These are phyloP conservation scores for Thelonectria blattea DNA, from an alignment of 2,329 filamentous ascomycete genomes.

Conservation along the genomic window DNA sequence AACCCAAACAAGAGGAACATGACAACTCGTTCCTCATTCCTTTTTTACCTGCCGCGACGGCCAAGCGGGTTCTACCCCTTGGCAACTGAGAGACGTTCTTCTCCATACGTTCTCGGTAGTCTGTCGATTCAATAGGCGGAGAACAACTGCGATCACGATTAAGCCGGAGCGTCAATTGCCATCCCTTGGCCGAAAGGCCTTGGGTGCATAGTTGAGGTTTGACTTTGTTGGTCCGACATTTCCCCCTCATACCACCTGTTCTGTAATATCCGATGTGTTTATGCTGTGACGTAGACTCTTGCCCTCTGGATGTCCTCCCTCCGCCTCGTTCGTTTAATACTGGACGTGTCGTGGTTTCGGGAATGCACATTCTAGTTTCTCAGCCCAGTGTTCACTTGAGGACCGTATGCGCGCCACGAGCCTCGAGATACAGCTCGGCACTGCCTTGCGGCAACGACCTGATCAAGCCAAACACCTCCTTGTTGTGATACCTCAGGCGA, in stretches of 20 bases:
- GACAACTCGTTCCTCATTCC: slow-evolving; percentile 1
- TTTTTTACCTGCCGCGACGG: slow-evolving; percentile 58
- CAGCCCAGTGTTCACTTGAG: slow-evolving; percentile 68
- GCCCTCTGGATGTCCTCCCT: neutral
- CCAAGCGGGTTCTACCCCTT: slow-evolving; percentile 51
- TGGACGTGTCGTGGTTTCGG: slow-evolving; percentile 1
- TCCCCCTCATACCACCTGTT: slow-evolving; percentile 15
- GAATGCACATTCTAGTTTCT: slow-evolving; percentile 13
- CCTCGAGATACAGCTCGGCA: slow-evolving; percentile 87
- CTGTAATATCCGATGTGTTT: slow-evolving; percentile 2
- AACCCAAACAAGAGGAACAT: slow-evolving; percentile 1
- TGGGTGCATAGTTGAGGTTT: slow-evolving; percentile 90
- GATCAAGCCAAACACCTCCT: slow-evolving; percentile 87
- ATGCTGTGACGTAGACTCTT: slow-evolving; percentile 1
- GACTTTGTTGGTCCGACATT: slow-evolving; percentile 91
- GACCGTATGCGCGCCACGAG: slow-evolving; percentile 89
- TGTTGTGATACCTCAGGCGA: slow-evolving; percentile 88
- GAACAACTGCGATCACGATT: slow-evolving; percentile 85
- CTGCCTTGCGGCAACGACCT: slow-evolving; percentile 80
- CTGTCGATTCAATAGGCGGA: slow-evolving; percentile 75
- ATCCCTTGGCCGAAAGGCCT: slow-evolving; percentile 77
- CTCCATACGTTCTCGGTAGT: slow-evolving; percentile 81
- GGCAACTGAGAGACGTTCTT: slow-evolving; percentile 65
- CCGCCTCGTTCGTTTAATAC: neutral
- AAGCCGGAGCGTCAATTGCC: slow-evolving; percentile 98